These are phyloP conservation scores for Pelargonium hybrid DNA, from an alignment of 441 rosid genomes.

Conservation along the genomic window DNA sequence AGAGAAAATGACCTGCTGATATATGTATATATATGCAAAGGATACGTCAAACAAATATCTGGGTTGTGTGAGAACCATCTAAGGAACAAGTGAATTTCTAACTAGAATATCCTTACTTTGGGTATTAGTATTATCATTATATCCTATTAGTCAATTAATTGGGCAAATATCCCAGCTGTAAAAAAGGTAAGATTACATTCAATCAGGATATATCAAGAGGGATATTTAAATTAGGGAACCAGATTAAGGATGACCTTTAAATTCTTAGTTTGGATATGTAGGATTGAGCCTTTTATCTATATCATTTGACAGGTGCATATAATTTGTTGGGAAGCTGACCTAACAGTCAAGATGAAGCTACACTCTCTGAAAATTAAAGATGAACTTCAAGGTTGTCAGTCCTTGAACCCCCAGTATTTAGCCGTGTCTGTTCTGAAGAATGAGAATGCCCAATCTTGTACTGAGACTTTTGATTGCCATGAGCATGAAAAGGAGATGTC, in stretches of 20 bases:
- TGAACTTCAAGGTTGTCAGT: constrained; percentile 64
- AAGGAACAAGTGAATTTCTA: no score
- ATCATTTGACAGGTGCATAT: constrained; percentile 56
- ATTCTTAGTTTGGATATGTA: no score
- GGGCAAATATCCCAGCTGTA: no score
- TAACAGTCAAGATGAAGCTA: constrained; percentile 73
- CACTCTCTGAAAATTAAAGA: constrained; percentile 90
- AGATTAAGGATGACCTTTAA: no score
- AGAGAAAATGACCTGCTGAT: background rate
- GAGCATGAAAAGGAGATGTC: constrained; percentile 31
- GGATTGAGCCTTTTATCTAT: background rate
- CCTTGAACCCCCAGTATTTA: constrained; percentile 54
- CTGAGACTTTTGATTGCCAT: constrained; percentile 27
- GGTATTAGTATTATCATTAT: no score
- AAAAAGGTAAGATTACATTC: no score
- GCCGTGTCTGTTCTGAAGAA: constrained; percentile 74
- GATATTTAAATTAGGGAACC: no score
- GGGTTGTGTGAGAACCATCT: background rate
- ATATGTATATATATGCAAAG: background rate
- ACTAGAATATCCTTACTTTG: no score
- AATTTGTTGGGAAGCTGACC: constrained; percentile 60
- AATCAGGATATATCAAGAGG: no score
- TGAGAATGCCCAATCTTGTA: constrained; percentile 37
- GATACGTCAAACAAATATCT: background rate
- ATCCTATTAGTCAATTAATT: no score